A percentile compares a stretch with the other conserved stretches of the same genome.
These are phyloP conservation scores for Russula virescens DNA, from an alignment of 768 basidiomycete genomes.

Conservation along the genomic window DNA sequence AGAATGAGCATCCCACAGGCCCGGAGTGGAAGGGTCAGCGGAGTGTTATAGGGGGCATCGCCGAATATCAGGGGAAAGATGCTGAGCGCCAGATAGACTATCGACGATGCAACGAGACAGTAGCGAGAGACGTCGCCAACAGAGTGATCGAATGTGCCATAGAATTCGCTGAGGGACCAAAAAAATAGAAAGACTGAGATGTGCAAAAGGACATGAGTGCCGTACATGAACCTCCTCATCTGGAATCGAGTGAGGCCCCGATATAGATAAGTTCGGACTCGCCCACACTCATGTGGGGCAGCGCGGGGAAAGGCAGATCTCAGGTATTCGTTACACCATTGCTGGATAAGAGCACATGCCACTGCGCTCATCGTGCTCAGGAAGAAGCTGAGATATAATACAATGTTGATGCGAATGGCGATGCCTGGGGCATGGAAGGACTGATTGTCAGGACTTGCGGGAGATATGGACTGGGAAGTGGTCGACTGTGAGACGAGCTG, in stretches of 20 bases:
- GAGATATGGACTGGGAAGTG: too few species aligned
- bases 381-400: conserved; percentile 16
- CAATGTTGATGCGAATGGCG: conserved; percentile 14
- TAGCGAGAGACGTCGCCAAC: background rate
- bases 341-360: conserved; percentile 15
- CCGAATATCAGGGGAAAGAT: conserved; percentile 8
- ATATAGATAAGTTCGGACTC: conserved; percentile 9
- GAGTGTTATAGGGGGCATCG: conserved; percentile 18
- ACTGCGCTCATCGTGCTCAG: conserved; percentile 14
- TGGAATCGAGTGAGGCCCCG: conserved; percentile 5
- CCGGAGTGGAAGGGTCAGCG: conserved; percentile 13
- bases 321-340: conserved; percentile 17
- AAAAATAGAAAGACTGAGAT: conserved; percentile 15
- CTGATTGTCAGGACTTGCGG: too few species aligned
- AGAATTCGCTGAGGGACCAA: conserved; percentile 13
- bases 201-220: conserved; percentile 11
- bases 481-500: too few species aligned
- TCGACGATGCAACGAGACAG: background rate
- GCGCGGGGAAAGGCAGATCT: background rate
- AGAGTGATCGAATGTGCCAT: background rate
- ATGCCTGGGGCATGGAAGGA: background rate
- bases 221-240: conserved; percentile 11
- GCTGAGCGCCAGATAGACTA: conserved; percentile 5
- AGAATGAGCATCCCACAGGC: background rate
- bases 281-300: conserved; percentile 10